phyloP scores from a whole-genome alignment of 768 basidiomycete species.

The Agaricus blazei region DNA sequence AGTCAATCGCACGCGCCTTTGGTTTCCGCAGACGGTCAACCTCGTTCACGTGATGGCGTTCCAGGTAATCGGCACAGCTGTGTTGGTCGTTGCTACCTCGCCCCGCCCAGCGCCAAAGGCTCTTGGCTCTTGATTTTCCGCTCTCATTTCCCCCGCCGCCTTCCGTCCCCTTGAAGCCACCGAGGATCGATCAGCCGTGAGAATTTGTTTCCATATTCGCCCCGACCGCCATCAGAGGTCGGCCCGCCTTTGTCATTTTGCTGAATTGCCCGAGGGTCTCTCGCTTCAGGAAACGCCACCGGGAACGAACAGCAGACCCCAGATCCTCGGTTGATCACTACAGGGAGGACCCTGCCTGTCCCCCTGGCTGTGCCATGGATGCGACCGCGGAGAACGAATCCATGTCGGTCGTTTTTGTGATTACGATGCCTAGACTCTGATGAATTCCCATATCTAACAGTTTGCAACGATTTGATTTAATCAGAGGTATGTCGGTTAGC shows the following conservation, averaged over 20 bases:
- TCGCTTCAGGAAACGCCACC: too few relatives aligned
- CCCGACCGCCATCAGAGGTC: background rate
- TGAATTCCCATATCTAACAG: background rate
- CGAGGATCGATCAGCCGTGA: background rate
- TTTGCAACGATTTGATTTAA: conserved; percentile 2
- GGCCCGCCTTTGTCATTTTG: too few relatives aligned
- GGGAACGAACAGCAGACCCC: background rate
- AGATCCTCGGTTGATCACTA: background rate
- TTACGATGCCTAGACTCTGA: background rate
- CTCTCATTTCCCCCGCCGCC: too few relatives aligned
- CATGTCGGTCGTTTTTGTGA: background rate
- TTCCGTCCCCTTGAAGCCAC: too few relatives aligned
- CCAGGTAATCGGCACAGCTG: too few relatives aligned
- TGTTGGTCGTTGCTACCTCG: background rate
- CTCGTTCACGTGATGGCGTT: too few relatives aligned
- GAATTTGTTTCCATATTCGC: background rate
- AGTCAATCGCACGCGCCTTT: conserved; percentile 16
- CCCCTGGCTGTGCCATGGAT: background rate
- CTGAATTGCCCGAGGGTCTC: too few relatives aligned
- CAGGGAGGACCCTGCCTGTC: too few relatives aligned
- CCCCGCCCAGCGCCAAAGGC: too few relatives aligned
- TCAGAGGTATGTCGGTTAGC: conserved; percentile 1
- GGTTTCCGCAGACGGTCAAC: background rate
- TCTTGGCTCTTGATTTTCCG: too few relatives aligned
- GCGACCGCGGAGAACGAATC: background rate